Conservation (phyloP, 352 stramenopile species). For the Phytopythium oedochilum region DNA sequence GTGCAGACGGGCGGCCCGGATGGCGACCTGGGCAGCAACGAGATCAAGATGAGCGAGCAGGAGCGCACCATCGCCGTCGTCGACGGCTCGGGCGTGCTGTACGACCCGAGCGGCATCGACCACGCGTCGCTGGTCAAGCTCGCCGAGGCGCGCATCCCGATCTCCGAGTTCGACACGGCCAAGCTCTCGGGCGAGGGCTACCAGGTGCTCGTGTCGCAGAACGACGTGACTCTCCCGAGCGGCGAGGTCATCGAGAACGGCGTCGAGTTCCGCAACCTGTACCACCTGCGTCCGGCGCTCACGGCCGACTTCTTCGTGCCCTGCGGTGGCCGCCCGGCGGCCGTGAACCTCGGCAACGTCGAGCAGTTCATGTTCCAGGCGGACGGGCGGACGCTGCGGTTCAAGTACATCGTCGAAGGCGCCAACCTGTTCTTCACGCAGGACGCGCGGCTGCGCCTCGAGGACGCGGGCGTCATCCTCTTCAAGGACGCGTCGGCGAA, state of each 20-base stretch:
- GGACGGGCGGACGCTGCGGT: conserved; percentile 78
- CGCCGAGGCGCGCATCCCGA: conserved; percentile 82
- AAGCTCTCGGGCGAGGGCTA: conserved; percentile 70
- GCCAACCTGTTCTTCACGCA: conserved; percentile 97
- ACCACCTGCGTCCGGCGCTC: conserved; percentile 92
- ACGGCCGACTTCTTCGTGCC: conserved; percentile 97
- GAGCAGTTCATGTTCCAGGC: conserved; percentile 83
- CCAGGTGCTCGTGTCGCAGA: conserved; percentile 60
- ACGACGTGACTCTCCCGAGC: conserved; percentile 64
- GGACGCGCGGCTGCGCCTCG: conserved; percentile 91
- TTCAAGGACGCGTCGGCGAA: conserved; percentile 96
- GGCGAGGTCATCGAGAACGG: conserved; percentile 89
- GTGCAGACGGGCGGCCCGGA: conserved; percentile 97
- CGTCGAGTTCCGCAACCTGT: conserved; percentile 94
- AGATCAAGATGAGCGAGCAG: conserved; percentile 95
- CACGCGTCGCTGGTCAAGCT: conserved; percentile 91
- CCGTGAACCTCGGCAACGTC: conserved; percentile 96
- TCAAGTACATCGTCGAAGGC: conserved; percentile 96
- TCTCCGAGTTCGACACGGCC: conserved; percentile 86
- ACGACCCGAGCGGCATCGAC: conserved; percentile 93
- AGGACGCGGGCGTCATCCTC: conserved; percentile 95
- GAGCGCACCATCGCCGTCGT: conserved; percentile 96
- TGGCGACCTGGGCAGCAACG: conserved; percentile 97
- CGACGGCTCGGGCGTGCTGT: conserved; percentile 92
- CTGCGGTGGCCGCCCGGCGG: conserved; percentile 92